phyloP scores from a whole-genome alignment of 2,329 filamentous ascomycete genomes.

The Allantophomopsis cytisporea region DNA sequence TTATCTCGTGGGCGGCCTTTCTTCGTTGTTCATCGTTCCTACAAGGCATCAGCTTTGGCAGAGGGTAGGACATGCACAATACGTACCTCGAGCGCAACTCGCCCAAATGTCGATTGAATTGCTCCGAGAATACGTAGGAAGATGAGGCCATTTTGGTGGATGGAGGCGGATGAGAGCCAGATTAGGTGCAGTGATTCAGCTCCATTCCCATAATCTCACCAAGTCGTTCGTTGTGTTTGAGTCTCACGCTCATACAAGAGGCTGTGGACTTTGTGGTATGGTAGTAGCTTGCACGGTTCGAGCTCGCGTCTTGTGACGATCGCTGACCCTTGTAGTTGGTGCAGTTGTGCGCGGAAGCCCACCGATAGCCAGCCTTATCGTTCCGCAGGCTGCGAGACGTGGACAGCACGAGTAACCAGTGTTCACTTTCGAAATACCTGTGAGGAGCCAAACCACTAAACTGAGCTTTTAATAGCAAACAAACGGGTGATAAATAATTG shows the following conservation, averaged over 20 bases:
- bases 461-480: too few species aligned
- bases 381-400: too few species aligned
- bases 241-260: background rate
- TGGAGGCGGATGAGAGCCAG: background rate
- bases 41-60: background rate
- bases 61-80: background rate
- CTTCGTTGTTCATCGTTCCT: constrained; percentile 18
- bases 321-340: too few species aligned
- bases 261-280: background rate
- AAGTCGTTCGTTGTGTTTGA: background rate
- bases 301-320: constrained; percentile 1
- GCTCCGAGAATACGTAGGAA: background rate
- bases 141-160: background rate
- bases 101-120: background rate
- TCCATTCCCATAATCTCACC: background rate
- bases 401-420: too few species aligned
- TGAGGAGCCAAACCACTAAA: too few species aligned
- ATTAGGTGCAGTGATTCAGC: background rate
- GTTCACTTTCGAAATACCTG: constrained; percentile 7
- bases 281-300: background rate
- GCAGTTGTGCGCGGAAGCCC: too few species aligned
- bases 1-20: constrained; percentile 17
- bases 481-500: too few species aligned
- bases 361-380: too few species aligned
- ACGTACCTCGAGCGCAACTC: constrained; percentile 1